These are phyloP conservation scores for Paratinospora sagittata DNA, from an alignment of 164 flowering plant species.

Conservation along the genomic window DNA sequence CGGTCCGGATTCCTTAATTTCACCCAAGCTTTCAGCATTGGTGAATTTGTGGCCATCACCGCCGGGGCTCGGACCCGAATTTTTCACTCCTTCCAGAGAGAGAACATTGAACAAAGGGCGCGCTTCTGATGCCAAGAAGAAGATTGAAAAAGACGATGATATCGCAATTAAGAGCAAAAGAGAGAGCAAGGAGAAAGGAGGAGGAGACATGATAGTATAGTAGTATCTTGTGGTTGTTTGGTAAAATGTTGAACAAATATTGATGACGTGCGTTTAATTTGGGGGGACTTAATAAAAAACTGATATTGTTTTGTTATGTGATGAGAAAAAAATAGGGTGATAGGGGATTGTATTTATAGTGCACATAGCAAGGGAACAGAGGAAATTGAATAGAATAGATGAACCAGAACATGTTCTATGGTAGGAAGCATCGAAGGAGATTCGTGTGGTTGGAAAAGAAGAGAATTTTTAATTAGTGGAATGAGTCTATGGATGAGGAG, in stretches of 20 bases:
- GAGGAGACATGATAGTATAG: too few relatives aligned
- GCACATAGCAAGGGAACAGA: background rate
- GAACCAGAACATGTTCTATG: too few relatives aligned
- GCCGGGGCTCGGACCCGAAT: constrained; percentile 26
- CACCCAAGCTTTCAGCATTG: constrained; percentile 14
- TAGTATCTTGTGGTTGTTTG: too few relatives aligned
- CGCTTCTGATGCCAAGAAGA: background rate
- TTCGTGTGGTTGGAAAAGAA: background rate
- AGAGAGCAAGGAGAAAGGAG: background rate
- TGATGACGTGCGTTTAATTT: background rate
- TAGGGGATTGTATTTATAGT: background rate
- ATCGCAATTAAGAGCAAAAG: background rate
- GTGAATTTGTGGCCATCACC: constrained; percentile 14
- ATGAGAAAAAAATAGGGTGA: background rate
- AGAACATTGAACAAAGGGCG: background rate
- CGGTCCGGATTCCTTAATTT: constrained; percentile 21
- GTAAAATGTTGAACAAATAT: too few relatives aligned
- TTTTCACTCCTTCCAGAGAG: constrained; percentile 13
- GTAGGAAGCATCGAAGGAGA: background rate
- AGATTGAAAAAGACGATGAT: too few relatives aligned
- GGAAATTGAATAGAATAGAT: background rate
- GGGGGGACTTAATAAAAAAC: background rate
- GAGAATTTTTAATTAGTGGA: background rate
- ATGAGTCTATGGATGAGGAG: too few relatives aligned
- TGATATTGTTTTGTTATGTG: background rate